Percentiles rank a stretch among this genome's conserved stretches.
Conservation (phyloP, 495 filamentous ascomycete species). For the Podospora didyma region DNA sequence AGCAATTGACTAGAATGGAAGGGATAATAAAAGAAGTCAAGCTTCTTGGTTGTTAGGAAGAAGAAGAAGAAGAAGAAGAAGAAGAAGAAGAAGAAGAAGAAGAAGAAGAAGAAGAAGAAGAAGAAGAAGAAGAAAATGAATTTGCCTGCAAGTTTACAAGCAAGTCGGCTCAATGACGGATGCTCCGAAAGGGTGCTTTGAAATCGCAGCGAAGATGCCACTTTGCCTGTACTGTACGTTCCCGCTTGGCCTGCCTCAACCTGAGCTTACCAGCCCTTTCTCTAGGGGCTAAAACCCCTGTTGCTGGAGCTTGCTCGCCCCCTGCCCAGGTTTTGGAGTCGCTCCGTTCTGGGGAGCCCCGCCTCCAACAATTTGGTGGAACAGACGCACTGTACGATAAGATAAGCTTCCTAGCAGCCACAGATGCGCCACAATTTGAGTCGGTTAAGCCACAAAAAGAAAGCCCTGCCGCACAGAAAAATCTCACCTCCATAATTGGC, state of each 20-base stretch:
- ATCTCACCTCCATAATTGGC: slow-evolving; percentile 22
- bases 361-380: not conserved
- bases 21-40: not conserved
- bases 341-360: not conserved
- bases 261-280: too few relatives aligned
- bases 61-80: not conserved
- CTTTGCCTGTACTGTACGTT: slow-evolving; percentile 25
- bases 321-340: not conserved
- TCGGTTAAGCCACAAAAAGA: slow-evolving; percentile 2
- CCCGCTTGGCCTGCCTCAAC: not conserved
- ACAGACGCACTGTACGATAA: not conserved
- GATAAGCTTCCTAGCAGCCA: not conserved
- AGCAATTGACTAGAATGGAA: not conserved
- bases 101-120: not conserved
- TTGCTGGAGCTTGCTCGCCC: too few relatives aligned
- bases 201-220: slow-evolving; percentile 33
- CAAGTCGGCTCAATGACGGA: slow-evolving; percentile 9
- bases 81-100: not conserved
- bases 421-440: not conserved
- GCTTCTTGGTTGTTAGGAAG: not conserved
- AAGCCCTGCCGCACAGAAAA: slow-evolving; percentile 31
- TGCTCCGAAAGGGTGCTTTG: slow-evolving; percentile 19
- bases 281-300: too few relatives aligned
- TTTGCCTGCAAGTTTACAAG: slow-evolving; percentile 4
- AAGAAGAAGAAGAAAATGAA: not conserved